Evolutionary conservation across 2,329 filamentous ascomycete genomes (phyloP).

Genomic region (Lasiodiplodia hormozganensis): DNA sequence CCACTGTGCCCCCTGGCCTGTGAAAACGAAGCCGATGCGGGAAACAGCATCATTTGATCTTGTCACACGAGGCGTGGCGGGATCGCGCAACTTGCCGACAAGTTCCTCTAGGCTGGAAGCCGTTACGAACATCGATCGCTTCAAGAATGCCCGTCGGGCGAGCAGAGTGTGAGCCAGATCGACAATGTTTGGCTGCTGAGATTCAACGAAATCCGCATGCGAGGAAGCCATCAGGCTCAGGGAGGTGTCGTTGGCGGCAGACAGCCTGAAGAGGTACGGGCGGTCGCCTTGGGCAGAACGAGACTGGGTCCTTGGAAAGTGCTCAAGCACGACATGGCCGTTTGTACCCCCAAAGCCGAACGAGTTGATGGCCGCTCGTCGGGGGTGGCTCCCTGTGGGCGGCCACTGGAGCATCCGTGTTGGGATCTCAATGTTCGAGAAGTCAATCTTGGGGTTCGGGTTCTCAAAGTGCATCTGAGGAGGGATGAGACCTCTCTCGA

Average conservation of each 20-base stretch:
- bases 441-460: conserved; percentile 30
- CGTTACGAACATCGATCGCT: too few relatives aligned
- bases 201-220: too few relatives aligned
- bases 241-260: too few relatives aligned
- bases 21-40: conserved; percentile 37
- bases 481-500: conserved; percentile 35
- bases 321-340: conserved; percentile 39
- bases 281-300: too few relatives aligned
- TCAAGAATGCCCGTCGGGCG: too few relatives aligned
- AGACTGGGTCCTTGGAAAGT: conserved; percentile 14
- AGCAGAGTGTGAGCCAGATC: too few relatives aligned
- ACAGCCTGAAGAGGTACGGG: too few relatives aligned
- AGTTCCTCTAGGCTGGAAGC: too few relatives aligned
- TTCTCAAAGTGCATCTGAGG: conserved; percentile 35
- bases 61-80: conserved; percentile 1
- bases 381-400: conserved; percentile 4
- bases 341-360: conserved; percentile 39
- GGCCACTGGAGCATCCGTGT: conserved; percentile 29
- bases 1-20: conserved; percentile 43
- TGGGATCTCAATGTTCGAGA: conserved; percentile 31
- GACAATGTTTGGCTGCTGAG: too few relatives aligned
- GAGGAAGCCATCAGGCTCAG: too few relatives aligned
- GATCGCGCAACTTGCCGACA: not conserved
- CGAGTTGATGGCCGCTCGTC: conserved; percentile 34
- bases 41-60: too few relatives aligned